These are phyloP conservation scores for Hyphopichia homilentoma DNA, from an alignment of 805 yeast species.

Conservation along the genomic window DNA sequence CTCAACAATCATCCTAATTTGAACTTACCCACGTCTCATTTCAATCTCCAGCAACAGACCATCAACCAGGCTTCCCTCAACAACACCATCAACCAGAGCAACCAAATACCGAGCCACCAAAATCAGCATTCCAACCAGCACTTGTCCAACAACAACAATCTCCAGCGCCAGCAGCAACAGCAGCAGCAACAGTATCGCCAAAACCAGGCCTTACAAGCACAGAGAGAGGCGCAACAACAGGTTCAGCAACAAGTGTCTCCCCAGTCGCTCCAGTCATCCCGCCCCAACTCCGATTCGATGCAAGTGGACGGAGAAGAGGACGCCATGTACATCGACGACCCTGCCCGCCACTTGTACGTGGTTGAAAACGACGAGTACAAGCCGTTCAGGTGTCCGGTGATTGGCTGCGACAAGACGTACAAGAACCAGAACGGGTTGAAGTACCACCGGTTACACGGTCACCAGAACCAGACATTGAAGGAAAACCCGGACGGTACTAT, in stretches of 20 bases:
- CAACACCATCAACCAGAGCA: constrained; percentile 7
- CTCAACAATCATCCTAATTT: constrained; percentile 4
- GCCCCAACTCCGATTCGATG: constrained; percentile 28
- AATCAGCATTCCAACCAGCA: constrained; percentile 14
- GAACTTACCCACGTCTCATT: constrained; percentile 17
- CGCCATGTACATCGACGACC: constrained; percentile 90
- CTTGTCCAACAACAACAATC: neutral
- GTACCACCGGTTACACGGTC: constrained; percentile 94
- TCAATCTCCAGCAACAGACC: constrained; percentile 21
- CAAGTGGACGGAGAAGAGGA: constrained; percentile 45
- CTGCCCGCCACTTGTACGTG: constrained; percentile 90
- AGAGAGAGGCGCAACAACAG: constrained; percentile 13
- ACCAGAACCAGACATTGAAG: constrained; percentile 88
- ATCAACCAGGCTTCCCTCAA: constrained; percentile 12
- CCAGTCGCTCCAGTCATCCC: constrained; percentile 5
- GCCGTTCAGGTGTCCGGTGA: constrained; percentile 96
- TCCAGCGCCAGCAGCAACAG: constrained; percentile 10
- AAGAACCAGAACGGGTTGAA: constrained; percentile 97
- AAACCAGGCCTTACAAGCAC: constrained; percentile 14
- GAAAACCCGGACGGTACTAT: constrained; percentile 92
- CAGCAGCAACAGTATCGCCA: constrained; percentile 18
- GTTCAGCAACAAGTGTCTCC: constrained; percentile 16
- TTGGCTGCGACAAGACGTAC: constrained; percentile 96
- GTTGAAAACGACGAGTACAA: constrained; percentile 88
- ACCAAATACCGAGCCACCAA: constrained; percentile 11